A percentile compares a stretch with the other conserved stretches of the same genome.
Conservation (phyloP, 768 basidiomycete species). For the Gyrodon lividus region DNA sequence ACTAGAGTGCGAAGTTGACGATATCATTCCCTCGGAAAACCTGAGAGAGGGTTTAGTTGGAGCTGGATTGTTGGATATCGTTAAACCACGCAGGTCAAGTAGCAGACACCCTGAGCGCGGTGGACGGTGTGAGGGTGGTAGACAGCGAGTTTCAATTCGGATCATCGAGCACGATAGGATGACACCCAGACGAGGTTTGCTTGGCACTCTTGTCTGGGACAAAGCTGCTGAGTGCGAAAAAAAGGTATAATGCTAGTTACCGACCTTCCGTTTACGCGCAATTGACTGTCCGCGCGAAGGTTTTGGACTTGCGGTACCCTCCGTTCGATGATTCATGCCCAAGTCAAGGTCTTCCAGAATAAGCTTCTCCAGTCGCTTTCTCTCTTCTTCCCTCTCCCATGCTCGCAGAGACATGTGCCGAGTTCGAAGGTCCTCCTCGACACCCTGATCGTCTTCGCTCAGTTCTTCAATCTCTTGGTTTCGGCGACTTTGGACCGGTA, state of each 20-base stretch:
- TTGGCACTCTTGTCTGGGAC: conserved; percentile 9
- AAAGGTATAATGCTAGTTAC: not conserved
- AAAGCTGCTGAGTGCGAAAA: conserved; percentile 6
- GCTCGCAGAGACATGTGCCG: conserved; percentile 14
- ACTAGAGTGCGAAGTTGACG: not conserved
- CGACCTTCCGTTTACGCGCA: conserved; percentile 17
- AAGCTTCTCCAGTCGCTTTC: conserved; percentile 44
- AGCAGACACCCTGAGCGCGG: conserved; percentile 70
- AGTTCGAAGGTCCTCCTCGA: conserved; percentile 25
- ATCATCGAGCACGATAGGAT: conserved; percentile 52
- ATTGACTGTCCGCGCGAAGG: conserved; percentile 4
- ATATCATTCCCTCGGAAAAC: conserved; percentile 26
- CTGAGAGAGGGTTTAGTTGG: conserved; percentile 24
- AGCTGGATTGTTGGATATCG: conserved; percentile 33
- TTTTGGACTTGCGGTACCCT: conserved; percentile 7
- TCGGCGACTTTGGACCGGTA: not conserved
- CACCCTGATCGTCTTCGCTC: conserved; percentile 13
- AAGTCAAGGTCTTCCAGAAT: conserved; percentile 62
- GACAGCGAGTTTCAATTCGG: conserved; percentile 67
- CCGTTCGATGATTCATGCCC: conserved; percentile 43
- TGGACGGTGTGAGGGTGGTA: conserved; percentile 46
- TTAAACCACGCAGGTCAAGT: conserved; percentile 58
- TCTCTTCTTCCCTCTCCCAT: conserved; percentile 37
- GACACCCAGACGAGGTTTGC: conserved; percentile 20
- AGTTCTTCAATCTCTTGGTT: conserved; percentile 5